Conservation (phyloP, 768 basidiomycete species). For the Trametes cinnabarina region DNA sequence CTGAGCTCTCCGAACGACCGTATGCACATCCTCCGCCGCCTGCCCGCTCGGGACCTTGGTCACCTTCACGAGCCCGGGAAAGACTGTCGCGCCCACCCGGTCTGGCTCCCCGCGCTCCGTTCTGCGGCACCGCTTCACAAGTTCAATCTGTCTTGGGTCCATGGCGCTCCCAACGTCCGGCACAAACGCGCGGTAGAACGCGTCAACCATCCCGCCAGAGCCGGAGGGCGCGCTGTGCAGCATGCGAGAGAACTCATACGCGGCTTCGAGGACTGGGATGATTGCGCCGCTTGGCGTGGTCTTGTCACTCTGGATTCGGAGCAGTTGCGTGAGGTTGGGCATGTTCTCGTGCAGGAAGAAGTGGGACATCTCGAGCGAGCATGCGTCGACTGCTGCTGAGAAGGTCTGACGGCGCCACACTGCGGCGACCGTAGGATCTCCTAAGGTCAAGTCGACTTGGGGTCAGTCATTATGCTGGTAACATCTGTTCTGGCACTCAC, state of each 20-base stretch:
- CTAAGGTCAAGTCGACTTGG: constrained; percentile 41
- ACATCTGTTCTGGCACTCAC: constrained; percentile 45
- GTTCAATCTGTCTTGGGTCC: constrained; percentile 78
- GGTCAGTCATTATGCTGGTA: background rate
- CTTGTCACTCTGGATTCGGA: constrained; percentile 35
- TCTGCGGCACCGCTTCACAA: constrained; percentile 76
- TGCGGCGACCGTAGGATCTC: constrained; percentile 83
- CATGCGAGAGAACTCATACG: constrained; percentile 82
- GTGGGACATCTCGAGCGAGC: constrained; percentile 67
- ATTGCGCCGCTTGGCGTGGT: constrained; percentile 33
- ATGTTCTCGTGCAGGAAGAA: constrained; percentile 71
- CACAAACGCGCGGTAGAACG: constrained; percentile 84
- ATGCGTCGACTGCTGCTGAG: constrained; percentile 77
- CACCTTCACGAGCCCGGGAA: constrained; percentile 86
- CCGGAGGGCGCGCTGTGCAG: constrained; percentile 66
- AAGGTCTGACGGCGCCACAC: constrained; percentile 92
- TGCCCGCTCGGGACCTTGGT: constrained; percentile 42
- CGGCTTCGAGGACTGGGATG: constrained; percentile 63
- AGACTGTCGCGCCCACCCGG: constrained; percentile 79
- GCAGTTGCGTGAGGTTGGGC: constrained; percentile 56
- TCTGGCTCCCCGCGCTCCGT: constrained; percentile 74
- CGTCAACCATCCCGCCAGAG: constrained; percentile 51
- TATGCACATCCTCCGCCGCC: constrained; percentile 53
- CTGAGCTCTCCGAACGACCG: constrained; percentile 79
- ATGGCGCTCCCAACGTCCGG: constrained; percentile 76